These are phyloP conservation scores for Porphyrellus cyaneotinctus DNA, from an alignment of 768 basidiomycete genomes.

Conservation along the genomic window DNA sequence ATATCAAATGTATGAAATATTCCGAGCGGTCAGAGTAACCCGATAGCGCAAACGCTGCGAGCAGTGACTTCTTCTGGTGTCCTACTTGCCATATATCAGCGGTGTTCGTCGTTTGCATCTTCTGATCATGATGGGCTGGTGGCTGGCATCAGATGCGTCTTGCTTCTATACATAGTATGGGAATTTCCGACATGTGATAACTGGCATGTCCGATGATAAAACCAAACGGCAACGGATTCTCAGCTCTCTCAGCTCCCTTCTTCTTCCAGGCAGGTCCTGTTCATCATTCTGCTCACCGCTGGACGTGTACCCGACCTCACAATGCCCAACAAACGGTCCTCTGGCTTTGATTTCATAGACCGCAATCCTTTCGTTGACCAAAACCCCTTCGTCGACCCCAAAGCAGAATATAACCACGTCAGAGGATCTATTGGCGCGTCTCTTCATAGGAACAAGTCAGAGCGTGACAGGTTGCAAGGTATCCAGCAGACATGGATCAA, in stretches of 20 bases:
- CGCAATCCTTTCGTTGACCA: conserved; percentile 44
- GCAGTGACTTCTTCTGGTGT: too few relatives aligned
- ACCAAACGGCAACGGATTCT: neutral
- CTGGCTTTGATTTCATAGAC: conserved; percentile 70
- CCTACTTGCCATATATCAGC: too few relatives aligned
- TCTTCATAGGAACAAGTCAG: conserved; percentile 82
- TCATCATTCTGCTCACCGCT: conserved; percentile 11
- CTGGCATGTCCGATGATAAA: conserved; percentile 6
- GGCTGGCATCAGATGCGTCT: too few relatives aligned
- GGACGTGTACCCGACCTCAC: conserved; percentile 11
- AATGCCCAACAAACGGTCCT: conserved; percentile 46
- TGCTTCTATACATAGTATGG: too few relatives aligned
- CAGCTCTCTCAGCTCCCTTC: conserved; percentile 2
- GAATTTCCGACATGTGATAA: too few relatives aligned
- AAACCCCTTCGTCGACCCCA: conserved; percentile 42
- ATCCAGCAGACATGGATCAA: conserved; percentile 61
- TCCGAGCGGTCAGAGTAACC: too few relatives aligned
- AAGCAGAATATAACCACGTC: conserved; percentile 27
- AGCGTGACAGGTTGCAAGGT: conserved; percentile 79
- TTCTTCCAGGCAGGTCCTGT: conserved; percentile 29
- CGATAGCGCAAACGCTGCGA: too few relatives aligned
- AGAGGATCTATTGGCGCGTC: conserved; percentile 34
- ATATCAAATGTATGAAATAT: too few relatives aligned
- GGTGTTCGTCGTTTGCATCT: too few relatives aligned
- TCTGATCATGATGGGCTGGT: too few relatives aligned